These are phyloP conservation scores for Boletus insuetus DNA, from an alignment of 768 basidiomycete genomes.

Conservation along the genomic window DNA sequence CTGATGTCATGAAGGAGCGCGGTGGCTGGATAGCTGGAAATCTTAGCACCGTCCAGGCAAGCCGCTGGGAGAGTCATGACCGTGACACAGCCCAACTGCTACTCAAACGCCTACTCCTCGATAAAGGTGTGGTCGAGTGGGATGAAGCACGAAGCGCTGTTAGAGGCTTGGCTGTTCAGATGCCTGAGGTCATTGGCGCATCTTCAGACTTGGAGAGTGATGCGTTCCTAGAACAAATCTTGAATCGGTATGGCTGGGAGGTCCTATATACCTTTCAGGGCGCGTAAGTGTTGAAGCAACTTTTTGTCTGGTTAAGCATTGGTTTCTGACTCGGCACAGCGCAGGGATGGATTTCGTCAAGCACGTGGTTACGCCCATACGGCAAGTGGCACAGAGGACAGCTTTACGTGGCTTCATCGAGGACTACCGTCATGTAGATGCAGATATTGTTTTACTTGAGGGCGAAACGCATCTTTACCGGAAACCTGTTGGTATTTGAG, in stretches of 20 bases:
- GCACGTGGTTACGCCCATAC: constrained; percentile 34
- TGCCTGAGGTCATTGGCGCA: constrained; percentile 13
- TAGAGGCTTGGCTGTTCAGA: constrained; percentile 11
- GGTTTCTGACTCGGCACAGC: constrained; percentile 23
- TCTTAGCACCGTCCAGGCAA: constrained; percentile 9
- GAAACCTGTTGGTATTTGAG: constrained; percentile 19
- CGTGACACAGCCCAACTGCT: constrained; percentile 7
- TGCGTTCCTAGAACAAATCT: constrained; percentile 26
- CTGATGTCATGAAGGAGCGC: constrained; percentile 23
- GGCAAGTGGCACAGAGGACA: constrained; percentile 32
- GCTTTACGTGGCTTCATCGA: constrained; percentile 39
- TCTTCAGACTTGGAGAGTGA: constrained; percentile 22
- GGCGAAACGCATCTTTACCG: constrained; percentile 38
- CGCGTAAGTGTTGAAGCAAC: constrained; percentile 31
- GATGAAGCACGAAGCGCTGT: constrained; percentile 28
- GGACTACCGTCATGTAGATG: constrained; percentile 32
- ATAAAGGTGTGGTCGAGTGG: constrained; percentile 28
- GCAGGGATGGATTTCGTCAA: constrained; percentile 40
- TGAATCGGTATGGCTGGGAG: constrained; percentile 37
- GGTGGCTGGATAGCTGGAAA: constrained; percentile 24
- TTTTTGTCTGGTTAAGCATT: not conserved
- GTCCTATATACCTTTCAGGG: constrained; percentile 40
- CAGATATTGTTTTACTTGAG: constrained; percentile 38
- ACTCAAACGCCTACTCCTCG: constrained; percentile 19
- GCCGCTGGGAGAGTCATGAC: constrained; percentile 12